Base-by-base conservation (phyloP, 768 basidiomycete species). In the Leccinum subtestaceum region DNA sequence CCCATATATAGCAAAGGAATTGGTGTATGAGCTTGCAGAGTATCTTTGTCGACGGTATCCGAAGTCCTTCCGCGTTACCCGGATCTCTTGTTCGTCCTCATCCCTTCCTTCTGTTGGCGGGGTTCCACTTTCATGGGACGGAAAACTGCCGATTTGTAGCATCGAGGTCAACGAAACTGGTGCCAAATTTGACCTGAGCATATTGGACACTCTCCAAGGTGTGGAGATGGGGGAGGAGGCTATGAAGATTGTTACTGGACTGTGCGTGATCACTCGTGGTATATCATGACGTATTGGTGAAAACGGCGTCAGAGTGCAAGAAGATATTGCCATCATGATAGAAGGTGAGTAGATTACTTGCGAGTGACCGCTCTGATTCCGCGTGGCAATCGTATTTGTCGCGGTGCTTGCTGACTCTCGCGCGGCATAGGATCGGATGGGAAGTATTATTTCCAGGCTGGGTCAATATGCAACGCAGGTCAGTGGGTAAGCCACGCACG, bases 381-480 rank as follows among this genome's bases (percentile, higher is more conserved):
- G 52, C 53, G 45, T 57, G 56, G 55, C 36, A 19, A 29, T 54
- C 55, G 36, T 56, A 59, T 59, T 60, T 62, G 62, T 65, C 48
- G 47, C 56, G 52, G 52, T 65, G 57, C 43, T 62, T 56, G 55
- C 59, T 68, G 61, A 65, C 59, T 52, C 43, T 45, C 46, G 53
- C 64, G 63, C 61, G 65, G 66, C 49, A 59, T 67, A 85, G 86
- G 87, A 53, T 69, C 76, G 21, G 86, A 92, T 57, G 88, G 89
- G 45, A 77, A 77, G 60, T 88, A 89, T 62, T 87, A 89, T 68
- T 84, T 92, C 64, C 89, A 89, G 67, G 87, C 83, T 45, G 90
- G 89, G 8, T 84, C 83, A 0, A 84, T 91, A 62, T 80, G 81
- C 59, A 77, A 87, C 17, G 75, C 86, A 62, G 89, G 87, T 84